These are phyloP conservation scores for Hypoxylon sp. DNA, from an alignment of 2,329 filamentous ascomycete genomes.

Conservation along the genomic window DNA sequence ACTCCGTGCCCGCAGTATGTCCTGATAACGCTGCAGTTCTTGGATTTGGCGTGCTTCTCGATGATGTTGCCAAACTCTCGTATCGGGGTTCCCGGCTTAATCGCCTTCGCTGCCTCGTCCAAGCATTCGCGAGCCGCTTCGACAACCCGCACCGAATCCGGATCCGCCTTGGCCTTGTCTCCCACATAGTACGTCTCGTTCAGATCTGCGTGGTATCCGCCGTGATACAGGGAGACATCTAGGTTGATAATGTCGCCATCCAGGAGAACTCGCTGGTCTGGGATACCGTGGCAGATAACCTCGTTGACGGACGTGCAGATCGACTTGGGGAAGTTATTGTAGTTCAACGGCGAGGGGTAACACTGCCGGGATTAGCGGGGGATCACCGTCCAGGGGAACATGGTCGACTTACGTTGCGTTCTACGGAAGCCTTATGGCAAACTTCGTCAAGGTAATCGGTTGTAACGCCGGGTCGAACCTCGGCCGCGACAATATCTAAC, in stretches of 20 bases:
- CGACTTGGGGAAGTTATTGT: constrained; percentile 96
- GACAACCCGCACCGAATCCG: constrained; percentile 87
- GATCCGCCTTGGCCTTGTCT: constrained; percentile 81
- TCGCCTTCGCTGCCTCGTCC: constrained; percentile 86
- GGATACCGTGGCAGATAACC: constrained; percentile 98
- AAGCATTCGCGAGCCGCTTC: constrained; percentile 90
- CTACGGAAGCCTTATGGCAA: constrained; percentile 92
- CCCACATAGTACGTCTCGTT: constrained; percentile 99
- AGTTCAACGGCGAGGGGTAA: constrained; percentile 94
- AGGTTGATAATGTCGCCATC: constrained; percentile 98
- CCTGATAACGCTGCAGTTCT: constrained; percentile 88
- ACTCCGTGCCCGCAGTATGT: constrained; percentile 97
- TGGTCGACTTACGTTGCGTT: constrained; percentile 77
- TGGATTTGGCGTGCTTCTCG: constrained; percentile 89
- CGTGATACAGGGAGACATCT: constrained; percentile 92
- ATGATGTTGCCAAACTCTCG: constrained; percentile 94
- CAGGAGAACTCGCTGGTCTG: constrained; percentile 83
- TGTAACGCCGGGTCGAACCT: constrained; percentile 86
- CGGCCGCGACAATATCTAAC: constrained; percentile 87
- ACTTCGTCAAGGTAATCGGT: constrained; percentile 95
- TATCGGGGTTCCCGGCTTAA: constrained; percentile 93
- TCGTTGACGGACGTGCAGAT: constrained; percentile 97
- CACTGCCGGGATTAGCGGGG: constrained; percentile 63
- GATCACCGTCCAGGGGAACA: neutral
- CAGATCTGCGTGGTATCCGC: constrained; percentile 92